Evolutionary conservation across 371 early-diverging fungal genomes (phyloP).

Genomic region (Syncephalastrum monosporum): DNA sequence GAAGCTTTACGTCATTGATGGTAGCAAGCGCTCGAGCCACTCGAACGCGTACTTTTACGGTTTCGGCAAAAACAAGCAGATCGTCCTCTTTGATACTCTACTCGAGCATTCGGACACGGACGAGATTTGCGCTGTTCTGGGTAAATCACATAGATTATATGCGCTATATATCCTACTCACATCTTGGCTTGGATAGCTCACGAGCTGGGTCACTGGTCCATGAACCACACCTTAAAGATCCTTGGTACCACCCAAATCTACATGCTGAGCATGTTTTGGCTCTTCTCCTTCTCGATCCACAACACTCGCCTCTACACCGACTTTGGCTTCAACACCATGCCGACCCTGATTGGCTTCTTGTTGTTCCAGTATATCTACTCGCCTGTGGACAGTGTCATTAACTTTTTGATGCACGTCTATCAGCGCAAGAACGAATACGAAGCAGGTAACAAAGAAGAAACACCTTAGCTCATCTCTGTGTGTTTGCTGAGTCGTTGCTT

Average conservation of each 20-base stretch:
- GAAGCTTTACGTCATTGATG: conserved; percentile 96
- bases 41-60: conserved; percentile 98
- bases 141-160: conserved; percentile 32
- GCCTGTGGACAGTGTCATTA: conserved; percentile 77
- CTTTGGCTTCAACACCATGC: conserved; percentile 83
- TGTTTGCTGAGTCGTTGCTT: not conserved
- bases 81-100: conserved; percentile 97
- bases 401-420: conserved; percentile 78
- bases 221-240: conserved; percentile 81
- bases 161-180: conserved; percentile 7
- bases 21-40: conserved; percentile 91
- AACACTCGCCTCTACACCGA: conserved; percentile 71
- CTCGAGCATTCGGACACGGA: conserved; percentile 81
- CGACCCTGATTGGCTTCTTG: conserved; percentile 85
- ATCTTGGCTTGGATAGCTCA: conserved; percentile 59
- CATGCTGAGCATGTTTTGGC: conserved; percentile 78
- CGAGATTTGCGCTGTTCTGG: conserved; percentile 93
- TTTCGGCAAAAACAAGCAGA: conserved; percentile 95
- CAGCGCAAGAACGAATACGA: conserved; percentile 92
- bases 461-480: not conserved
- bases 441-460: conserved; percentile 55
- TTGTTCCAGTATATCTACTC: conserved; percentile 81
- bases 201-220: conserved; percentile 98
- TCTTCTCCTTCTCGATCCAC: conserved; percentile 78
- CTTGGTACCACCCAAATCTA: conserved; percentile 76